These are phyloP conservation scores for Arachis monticola DNA, from an alignment of 331 rosid genomes.

Conservation along the genomic window DNA sequence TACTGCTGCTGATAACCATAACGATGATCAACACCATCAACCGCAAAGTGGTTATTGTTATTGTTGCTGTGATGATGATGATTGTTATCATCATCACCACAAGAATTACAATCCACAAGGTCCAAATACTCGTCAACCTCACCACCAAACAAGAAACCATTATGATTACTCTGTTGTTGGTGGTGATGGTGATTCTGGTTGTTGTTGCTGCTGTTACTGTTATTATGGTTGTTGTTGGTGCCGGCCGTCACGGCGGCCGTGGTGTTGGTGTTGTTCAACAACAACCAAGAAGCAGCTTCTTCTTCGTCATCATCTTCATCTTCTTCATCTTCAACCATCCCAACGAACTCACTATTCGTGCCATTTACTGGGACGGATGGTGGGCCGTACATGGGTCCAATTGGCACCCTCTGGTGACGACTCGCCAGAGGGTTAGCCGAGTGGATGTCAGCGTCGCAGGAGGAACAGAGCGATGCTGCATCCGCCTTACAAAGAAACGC, in stretches of 20 bases:
- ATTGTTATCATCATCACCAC: constrained; percentile 31
- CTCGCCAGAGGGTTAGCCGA: constrained; percentile 90
- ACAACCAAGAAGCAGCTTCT: constrained; percentile 86
- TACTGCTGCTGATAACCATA: constrained; percentile 39
- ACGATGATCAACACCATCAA: constrained; percentile 31
- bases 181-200: constrained; percentile 28
- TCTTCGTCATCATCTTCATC: constrained; percentile 64
- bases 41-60: constrained; percentile 47
- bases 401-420: constrained; percentile 94
- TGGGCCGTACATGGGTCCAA: constrained; percentile 49
- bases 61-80: not conserved
- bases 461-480: constrained; percentile 78
- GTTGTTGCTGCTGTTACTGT: not conserved
- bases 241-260: too few relatives aligned
- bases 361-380: not conserved
- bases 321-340: constrained; percentile 28
- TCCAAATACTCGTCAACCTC: constrained; percentile 91
- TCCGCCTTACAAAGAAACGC: constrained; percentile 92
- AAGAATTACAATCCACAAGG: constrained; percentile 72
- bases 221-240: not conserved
- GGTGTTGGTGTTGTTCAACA: constrained; percentile 48
- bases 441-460: constrained; percentile 89
- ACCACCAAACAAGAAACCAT: constrained; percentile 62
- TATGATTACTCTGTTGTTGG: constrained; percentile 41
- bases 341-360: constrained; percentile 29